phyloP scores from a whole-genome alignment of 495 filamentous ascomycete genomes.

The Lasiosphaeriaceae sp. region DNA sequence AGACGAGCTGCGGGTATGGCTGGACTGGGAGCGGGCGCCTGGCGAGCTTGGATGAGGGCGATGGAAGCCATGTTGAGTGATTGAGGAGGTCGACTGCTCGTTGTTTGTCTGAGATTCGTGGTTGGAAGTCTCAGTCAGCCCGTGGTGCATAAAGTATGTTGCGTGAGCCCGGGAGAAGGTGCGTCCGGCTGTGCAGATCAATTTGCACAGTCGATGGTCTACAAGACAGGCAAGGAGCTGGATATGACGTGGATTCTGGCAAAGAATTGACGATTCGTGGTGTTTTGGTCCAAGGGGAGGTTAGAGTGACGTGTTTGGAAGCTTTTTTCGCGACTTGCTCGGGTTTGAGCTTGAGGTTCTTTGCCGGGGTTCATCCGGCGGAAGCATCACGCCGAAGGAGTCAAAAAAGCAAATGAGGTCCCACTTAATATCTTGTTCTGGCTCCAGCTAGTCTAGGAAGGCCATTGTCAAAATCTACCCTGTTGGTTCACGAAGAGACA shows the following conservation, averaged over 20 bases:
- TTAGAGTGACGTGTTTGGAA: background rate
- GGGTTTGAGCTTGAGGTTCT: no score
- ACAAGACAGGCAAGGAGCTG: background rate
- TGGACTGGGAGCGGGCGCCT: constrained; percentile 27
- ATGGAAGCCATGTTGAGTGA: constrained; percentile 73
- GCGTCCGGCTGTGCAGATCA: constrained; percentile 62
- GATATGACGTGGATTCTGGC: background rate
- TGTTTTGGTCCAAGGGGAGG: background rate
- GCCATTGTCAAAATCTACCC: no score
- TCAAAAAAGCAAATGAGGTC: no score
- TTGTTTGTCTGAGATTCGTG: constrained; percentile 43
- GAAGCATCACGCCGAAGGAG: no score
- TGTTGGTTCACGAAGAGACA: no score
- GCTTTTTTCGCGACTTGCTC: no score
- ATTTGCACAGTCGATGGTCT: constrained; percentile 32
- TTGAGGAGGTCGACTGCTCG: constrained; percentile 31
- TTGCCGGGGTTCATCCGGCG: no score
- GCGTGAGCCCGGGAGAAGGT: constrained; percentile 29
- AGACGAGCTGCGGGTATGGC: constrained; percentile 21
- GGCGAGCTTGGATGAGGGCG: constrained; percentile 45
- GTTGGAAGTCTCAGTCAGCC: constrained; percentile 60
- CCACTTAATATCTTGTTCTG: no score
- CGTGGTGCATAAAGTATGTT: constrained; percentile 85
- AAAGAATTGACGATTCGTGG: background rate
- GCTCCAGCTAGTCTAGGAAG: no score